Percentiles rank a stretch among this genome's conserved stretches.
Conservation (phyloP, 106 monocot genomes). For the Gastrodia elata region DNA sequence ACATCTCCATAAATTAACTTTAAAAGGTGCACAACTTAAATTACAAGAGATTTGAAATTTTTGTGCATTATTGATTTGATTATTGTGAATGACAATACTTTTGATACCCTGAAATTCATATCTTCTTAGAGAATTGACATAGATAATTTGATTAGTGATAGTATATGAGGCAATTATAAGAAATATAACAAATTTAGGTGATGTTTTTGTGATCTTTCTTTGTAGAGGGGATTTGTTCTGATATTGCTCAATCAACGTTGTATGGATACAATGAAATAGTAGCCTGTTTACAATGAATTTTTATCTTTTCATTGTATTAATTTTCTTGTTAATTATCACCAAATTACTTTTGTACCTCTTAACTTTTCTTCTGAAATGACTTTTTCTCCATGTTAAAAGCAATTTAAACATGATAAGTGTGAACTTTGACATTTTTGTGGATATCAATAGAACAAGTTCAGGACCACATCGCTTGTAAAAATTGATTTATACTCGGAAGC, state of each 20-base stretch:
- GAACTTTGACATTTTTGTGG: not conserved
- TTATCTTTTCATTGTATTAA: not conserved
- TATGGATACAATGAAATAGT: not conserved
- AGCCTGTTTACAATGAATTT: not conserved
- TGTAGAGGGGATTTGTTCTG: too few species aligned
- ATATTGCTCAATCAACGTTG: not conserved
- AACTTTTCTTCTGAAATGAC: not conserved
- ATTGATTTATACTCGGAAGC: not conserved
- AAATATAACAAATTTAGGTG: not conserved
- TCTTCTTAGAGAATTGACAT: not conserved
- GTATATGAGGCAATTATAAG: not conserved
- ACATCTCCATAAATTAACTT: not conserved
- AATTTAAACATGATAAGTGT: not conserved
- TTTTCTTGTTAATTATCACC: not conserved
- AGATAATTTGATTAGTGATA: not conserved
- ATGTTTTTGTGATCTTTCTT: too few species aligned
- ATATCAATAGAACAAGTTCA: not conserved
- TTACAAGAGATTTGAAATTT: not conserved
- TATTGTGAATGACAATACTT: not conserved
- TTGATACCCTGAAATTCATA: not conserved
- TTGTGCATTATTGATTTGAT: not conserved
- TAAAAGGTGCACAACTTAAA: not conserved
- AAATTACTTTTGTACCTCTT: not conserved
- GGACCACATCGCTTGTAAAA: not conserved
- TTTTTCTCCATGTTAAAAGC: not conserved